Percentiles rank a stretch among this genome's conserved stretches.
phyloP scores from a whole-genome alignment of 2,329 filamentous ascomycete species.

The Diaporthe sp. region DNA sequence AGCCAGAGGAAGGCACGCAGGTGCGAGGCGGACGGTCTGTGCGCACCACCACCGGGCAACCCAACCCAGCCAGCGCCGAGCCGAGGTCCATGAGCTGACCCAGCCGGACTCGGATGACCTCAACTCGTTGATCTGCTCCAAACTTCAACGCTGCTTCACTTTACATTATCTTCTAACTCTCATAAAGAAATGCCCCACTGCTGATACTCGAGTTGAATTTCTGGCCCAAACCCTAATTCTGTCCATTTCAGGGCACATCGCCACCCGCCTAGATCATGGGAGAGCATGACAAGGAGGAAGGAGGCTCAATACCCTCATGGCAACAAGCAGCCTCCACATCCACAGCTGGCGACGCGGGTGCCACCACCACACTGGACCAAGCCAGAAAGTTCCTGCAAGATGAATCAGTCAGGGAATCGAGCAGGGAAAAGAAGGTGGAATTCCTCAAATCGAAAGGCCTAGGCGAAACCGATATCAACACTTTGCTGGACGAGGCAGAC shows the following conservation, averaged over 20 bases:
- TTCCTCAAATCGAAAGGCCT: constrained; percentile 87
- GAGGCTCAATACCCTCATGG: constrained; percentile 40
- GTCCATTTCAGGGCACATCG: background rate
- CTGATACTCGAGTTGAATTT: background rate
- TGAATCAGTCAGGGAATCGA: constrained; percentile 76
- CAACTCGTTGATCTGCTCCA: background rate
- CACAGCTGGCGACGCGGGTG: constrained; percentile 42
- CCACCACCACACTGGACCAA: constrained; percentile 66
- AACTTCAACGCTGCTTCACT: background rate
- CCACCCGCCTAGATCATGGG: constrained; percentile 40
- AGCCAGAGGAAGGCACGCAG: background rate
- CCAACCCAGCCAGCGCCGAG: background rate
- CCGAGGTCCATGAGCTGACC: constrained; percentile 35
- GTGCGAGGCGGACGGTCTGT: constrained; percentile 25
- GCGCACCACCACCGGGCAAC: constrained; percentile 1
- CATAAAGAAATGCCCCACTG: background rate
- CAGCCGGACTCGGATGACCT: constrained; percentile 14
- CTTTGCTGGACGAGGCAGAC: constrained; percentile 63
- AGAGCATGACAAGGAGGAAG: constrained; percentile 39
- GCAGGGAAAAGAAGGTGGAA: constrained; percentile 78
- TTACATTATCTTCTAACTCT: background rate
- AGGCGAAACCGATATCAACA: constrained; percentile 73
- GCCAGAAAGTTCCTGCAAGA: constrained; percentile 83
- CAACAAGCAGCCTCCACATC: constrained; percentile 38
- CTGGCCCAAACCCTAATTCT: too few species aligned